Evolutionary conservation across 352 stramenopile species (phyloP).

Genomic region (Globisporangium takayamanum): DNA sequence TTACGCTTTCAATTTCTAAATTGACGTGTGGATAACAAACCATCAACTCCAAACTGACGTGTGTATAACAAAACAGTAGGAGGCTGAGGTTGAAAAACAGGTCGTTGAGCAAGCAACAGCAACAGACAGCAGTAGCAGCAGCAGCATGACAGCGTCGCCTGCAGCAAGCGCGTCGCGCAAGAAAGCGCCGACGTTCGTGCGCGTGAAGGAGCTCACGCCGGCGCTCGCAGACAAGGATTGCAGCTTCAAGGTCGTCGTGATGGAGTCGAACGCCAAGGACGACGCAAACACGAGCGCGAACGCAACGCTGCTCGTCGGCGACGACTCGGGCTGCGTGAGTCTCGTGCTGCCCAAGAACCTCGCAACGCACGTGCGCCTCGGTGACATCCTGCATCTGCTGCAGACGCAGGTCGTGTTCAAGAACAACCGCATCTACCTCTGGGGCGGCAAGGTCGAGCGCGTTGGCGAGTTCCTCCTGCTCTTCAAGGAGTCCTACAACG

Average conservation of each 20-base stretch:
- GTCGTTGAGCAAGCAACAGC: too few relatives aligned
- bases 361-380: constrained; percentile 58
- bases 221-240: constrained; percentile 51
- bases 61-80: too few relatives aligned
- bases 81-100: too few relatives aligned
- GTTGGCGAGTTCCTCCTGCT: constrained; percentile 82
- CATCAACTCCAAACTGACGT: too few relatives aligned
- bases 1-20: too few relatives aligned
- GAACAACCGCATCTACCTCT: constrained; percentile 72
- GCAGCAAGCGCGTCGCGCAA: constrained; percentile 28
- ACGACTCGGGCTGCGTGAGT: constrained; percentile 75
- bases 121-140: too few relatives aligned
- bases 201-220: constrained; percentile 71
- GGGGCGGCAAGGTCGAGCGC: constrained; percentile 75
- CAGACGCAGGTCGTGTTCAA: constrained; percentile 75
- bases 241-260: constrained; percentile 72
- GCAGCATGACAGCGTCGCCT: not conserved
- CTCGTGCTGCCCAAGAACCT: constrained; percentile 71
- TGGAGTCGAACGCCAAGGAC: constrained; percentile 82
- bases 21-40: too few relatives aligned
- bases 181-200: constrained; percentile 39
- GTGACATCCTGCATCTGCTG: constrained; percentile 67
- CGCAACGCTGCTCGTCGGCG: constrained; percentile 74
- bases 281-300: constrained; percentile 67
- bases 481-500: constrained; percentile 79